phyloP scores from a whole-genome alignment of 2,329 filamentous ascomycete species.

The Teratosphaeria viscida region DNA sequence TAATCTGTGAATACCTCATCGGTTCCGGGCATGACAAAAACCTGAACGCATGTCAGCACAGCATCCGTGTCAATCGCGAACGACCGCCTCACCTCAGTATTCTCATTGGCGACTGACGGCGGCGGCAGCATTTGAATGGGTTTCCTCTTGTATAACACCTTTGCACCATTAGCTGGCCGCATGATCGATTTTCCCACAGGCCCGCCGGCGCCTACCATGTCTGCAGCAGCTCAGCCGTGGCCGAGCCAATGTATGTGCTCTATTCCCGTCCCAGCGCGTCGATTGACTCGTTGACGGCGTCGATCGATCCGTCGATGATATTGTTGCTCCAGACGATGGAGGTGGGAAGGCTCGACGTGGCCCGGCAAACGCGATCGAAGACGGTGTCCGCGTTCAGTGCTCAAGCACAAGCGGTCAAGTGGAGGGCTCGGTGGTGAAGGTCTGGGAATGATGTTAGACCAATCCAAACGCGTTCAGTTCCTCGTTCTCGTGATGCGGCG shows the following conservation, averaged over 20 bases:
- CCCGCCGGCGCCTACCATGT: neutral
- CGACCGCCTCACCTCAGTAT: constrained; percentile 58
- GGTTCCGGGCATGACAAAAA: constrained; percentile 85
- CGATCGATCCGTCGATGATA: neutral
- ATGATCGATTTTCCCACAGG: neutral
- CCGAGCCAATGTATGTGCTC: neutral
- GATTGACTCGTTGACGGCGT: neutral
- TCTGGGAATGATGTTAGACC: neutral
- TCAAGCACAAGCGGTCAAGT: neutral
- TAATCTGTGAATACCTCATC: constrained; percentile 84
- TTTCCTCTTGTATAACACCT: constrained; percentile 96
- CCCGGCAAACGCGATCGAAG: neutral
- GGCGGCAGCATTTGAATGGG: constrained; percentile 72
- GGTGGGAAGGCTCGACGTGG: neutral
- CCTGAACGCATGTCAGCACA: constrained; percentile 35
- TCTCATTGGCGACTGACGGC: constrained; percentile 66
- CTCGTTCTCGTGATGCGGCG: neutral
- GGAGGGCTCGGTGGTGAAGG: neutral
- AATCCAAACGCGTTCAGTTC: neutral
- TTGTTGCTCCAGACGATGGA: neutral
- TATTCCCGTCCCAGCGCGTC: neutral
- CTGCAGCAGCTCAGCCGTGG: neutral
- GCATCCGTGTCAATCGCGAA: neutral
- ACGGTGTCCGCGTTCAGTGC: neutral
- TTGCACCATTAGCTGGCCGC: constrained; percentile 6